Evolutionary conservation across 495 filamentous ascomycete genomes (phyloP), one percentile per base, ranked within the genome.

Genomic region (Rostrohypoxylon terebratum): DNA sequence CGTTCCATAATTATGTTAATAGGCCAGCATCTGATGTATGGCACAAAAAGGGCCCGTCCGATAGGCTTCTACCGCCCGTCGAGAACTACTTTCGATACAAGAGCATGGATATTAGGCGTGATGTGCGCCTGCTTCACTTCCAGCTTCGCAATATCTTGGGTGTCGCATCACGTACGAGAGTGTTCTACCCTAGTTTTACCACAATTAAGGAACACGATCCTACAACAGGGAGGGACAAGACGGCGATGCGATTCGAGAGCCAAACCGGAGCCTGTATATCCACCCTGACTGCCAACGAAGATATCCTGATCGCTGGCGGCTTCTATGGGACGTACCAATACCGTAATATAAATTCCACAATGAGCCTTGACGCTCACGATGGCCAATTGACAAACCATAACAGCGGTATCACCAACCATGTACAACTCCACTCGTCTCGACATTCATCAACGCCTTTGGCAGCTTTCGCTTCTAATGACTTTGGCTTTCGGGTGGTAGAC

Each of bases 361-460:
- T 10, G 33, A 75, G 78, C 20, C 77, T 79, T 10, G 75, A 75
- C 14, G 84, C 81, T 51, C 85, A 84, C n/a, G 83, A 87, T 48
- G 93, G 93, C 4, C 80, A 85, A 31, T 89, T 96, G 38, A 92
- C 91, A 2, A 83, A 85, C 55, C 83, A 90, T 44, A 76, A 81
- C 33, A 92, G 93, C 66, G 90, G 91, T 65, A 96, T 97, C 72
- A 96, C 93, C 28, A 97, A 96, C 73, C 94, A 98, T 78, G 87
- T 95, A 57, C 89, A 96, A 72, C 82, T 94, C 18, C 84, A 90
- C 68, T 82, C 80, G 13, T 85, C 84, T 25, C 89, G 94, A 38
- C 82, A 82, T 18, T 88, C 84, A 14, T 84, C 86, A 16, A 81
- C 83, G 6, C 92, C 93, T 14, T 79, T 88, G 28, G 92, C 89